phyloP scores from a whole-genome alignment of 2,329 filamentous ascomycete species.

The Ophiosphaerella korrae region DNA sequence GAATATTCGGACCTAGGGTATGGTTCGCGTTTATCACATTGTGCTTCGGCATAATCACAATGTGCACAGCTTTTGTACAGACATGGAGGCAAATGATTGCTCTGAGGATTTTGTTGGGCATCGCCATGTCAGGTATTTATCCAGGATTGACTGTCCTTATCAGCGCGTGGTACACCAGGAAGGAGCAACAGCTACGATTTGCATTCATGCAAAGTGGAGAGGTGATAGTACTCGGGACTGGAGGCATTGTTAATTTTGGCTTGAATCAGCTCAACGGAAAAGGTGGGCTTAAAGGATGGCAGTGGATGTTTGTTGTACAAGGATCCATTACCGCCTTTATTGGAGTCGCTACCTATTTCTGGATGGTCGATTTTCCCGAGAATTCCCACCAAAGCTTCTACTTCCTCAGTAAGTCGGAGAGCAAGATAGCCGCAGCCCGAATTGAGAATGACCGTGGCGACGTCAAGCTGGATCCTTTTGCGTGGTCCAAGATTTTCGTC shows the following conservation, averaged over 20 bases:
- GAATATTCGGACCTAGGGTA: slow-evolving; percentile 66
- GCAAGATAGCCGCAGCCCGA: slow-evolving; percentile 60
- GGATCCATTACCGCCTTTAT: slow-evolving; percentile 64
- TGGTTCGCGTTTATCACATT: slow-evolving; percentile 67
- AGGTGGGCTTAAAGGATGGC: slow-evolving; percentile 65
- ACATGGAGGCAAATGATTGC: slow-evolving; percentile 74
- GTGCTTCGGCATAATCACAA: slow-evolving; percentile 67
- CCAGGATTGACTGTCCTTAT: slow-evolving; percentile 58
- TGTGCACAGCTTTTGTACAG: slow-evolving; percentile 70
- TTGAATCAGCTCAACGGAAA: slow-evolving; percentile 67
- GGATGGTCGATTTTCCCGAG: slow-evolving; percentile 74
- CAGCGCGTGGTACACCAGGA: slow-evolving; percentile 68
- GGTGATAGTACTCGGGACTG: slow-evolving; percentile 68
- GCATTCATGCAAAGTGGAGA: slow-evolving; percentile 69
- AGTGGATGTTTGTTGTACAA: slow-evolving; percentile 72
- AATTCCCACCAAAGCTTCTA: slow-evolving; percentile 60
- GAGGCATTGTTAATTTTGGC: slow-evolving; percentile 70
- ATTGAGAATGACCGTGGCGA: slow-evolving; percentile 68
- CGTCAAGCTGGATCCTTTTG: slow-evolving; percentile 61
- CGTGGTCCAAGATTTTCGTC: slow-evolving; percentile 59
- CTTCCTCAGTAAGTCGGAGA: slow-evolving; percentile 64
- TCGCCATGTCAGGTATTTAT: slow-evolving; percentile 60
- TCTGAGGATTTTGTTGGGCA: slow-evolving; percentile 68
- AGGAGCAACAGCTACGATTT: slow-evolving; percentile 69
- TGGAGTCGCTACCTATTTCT: slow-evolving; percentile 67